Evolutionary conservation across 225 moss, liverwort and hornwort genomes (phyloP), one percentile per base, ranked within the genome.

Genomic region (Asterella californica): DNA sequence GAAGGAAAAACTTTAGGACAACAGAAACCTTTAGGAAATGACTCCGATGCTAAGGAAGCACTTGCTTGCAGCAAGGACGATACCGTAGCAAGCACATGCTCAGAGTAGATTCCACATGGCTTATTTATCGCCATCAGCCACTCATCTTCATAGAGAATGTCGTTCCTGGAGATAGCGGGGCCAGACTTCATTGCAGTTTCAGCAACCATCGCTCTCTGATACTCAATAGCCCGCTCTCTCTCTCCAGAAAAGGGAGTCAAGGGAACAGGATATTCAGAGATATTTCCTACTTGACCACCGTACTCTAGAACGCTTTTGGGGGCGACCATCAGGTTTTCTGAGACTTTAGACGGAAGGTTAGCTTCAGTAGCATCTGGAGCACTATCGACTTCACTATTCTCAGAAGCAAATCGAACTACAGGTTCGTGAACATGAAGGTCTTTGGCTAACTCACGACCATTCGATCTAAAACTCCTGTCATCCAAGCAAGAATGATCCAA

Each of bases 71-170:
- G 73, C 68, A 93, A 76, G 47, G 87, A 82, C 50, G 90, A 84
- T 49, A 91, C 82, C 4, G 97, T 88, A 49, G 89, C 88, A 77
- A 97, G 88, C 70, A 97, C 94, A 87, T 97, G 97, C 83, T 97
- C 94, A 63, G 85, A 89, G 70, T 94, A 97, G 25, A 93, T 81
- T 53, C 94, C 92, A 72, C 87, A 92, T 46, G 97, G 97, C 85
- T 97, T 97, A 57, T 97, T 93, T 76, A 97, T 86, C 79, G 94
- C 90, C 74, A 92, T 81, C 68, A 97, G 81, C 94, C 94, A 97
- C 66, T 90, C 91, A 68, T 97, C 97, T 81, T 97, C 93, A 52
- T 91, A 93, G 33, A 97, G 77, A 69, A 97, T 86, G 72, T 64
- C 81, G 9, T 85, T 86, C 83, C 83, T 91, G 63, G 88, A 79